Percentiles rank a stretch among this genome's conserved stretches.
Conservation (phyloP, 495 filamentous ascomycete species). For the Immersiella caudata region DNA sequence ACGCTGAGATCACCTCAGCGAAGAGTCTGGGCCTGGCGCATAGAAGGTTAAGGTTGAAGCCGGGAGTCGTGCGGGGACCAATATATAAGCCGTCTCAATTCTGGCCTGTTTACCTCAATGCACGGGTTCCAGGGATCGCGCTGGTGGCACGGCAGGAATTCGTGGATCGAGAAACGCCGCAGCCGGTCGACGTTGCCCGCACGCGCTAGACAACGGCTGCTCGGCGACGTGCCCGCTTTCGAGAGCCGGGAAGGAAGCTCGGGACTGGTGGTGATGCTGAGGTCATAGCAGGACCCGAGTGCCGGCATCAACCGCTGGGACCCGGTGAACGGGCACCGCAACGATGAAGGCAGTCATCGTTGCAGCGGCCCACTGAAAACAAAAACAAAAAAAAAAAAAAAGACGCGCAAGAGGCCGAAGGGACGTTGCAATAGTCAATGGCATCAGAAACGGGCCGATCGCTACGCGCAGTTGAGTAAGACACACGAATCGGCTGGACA, state of each 20-base stretch:
- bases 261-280: not conserved
- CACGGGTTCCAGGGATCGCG: slow-evolving; percentile 7
- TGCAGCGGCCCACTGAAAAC: not conserved
- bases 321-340: not conserved
- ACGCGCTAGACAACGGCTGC: slow-evolving; percentile 3
- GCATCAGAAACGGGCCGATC: slow-evolving; percentile 22
- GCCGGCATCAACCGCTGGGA: not conserved
- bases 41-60: slow-evolving; percentile 1
- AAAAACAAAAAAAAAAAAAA: not conserved
- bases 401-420: not conserved
- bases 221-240: not conserved
- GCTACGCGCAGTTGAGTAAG: not conserved
- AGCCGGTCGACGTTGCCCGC: not conserved
- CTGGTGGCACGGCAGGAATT: slow-evolving; percentile 13
- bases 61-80: slow-evolving; percentile 13
- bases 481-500: slow-evolving; percentile 8
- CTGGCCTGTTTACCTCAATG: not conserved
- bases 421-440: not conserved
- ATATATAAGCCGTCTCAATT: slow-evolving; percentile 10
- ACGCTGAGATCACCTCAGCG: not conserved
- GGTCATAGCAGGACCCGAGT: not conserved
- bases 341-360: slow-evolving; percentile 1
- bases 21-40: slow-evolving; percentile 1
- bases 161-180: not conserved
- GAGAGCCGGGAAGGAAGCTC: not conserved